phyloP scores from a whole-genome alignment of 371 early-diverging fungal species.

The Ecytonucleospora hepatopenaei region DNA sequence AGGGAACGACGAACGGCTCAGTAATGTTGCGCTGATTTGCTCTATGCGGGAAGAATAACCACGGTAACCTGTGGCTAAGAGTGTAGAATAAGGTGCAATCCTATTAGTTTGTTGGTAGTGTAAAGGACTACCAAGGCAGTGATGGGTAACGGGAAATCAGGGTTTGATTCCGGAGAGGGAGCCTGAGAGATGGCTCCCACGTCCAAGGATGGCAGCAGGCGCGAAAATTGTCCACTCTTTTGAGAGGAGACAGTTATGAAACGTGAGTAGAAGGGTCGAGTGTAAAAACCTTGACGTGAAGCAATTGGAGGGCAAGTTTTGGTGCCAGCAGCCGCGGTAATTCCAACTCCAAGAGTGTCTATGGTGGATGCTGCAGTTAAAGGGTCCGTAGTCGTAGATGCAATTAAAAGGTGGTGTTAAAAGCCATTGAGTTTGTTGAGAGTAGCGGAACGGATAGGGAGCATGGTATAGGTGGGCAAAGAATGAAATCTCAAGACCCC shows the following conservation, averaged over 20 bases:
- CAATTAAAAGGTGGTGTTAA: conserved; percentile 4
- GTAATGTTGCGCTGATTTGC: conserved; percentile 27
- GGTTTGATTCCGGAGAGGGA: conserved; percentile 39
- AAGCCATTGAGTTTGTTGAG: background rate
- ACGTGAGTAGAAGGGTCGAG: background rate
- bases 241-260: conserved; percentile 35
- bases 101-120: conserved; percentile 39
- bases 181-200: conserved; percentile 41
- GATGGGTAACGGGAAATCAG: conserved; percentile 37
- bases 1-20: conserved; percentile 36
- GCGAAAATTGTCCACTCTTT: conserved; percentile 35
- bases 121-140: conserved; percentile 32
- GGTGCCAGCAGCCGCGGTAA: conserved; percentile 45
- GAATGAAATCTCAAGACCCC: conserved; percentile 59
- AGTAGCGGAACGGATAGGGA: conserved; percentile 15
- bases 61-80: conserved; percentile 24
- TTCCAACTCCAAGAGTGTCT: conserved; percentile 35
- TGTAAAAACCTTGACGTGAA: background rate
- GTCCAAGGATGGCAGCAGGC: conserved; percentile 45
- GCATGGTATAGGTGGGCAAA: conserved; percentile 28
- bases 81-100: conserved; percentile 17
- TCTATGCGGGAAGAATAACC: conserved; percentile 1
- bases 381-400: conserved; percentile 33
- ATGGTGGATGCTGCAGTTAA: conserved; percentile 40
- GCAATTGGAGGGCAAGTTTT: conserved; percentile 34